Evolutionary conservation across 495 filamentous ascomycete genomes (phyloP).

Genomic region (Hypoxylon fragiforme): DNA sequence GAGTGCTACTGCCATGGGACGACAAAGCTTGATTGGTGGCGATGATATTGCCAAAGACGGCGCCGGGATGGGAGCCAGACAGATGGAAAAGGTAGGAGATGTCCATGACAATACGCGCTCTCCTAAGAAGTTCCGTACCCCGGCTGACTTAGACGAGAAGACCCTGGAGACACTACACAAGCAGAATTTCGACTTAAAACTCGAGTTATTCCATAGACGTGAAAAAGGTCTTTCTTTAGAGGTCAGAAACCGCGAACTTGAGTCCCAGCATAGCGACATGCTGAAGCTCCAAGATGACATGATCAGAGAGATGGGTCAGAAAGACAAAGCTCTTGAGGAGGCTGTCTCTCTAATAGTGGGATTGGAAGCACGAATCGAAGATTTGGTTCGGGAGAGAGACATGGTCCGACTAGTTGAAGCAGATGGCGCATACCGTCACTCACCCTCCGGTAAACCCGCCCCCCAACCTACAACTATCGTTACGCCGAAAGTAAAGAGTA

Average conservation of each 20-base stretch:
- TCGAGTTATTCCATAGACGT: slow-evolving; percentile 78
- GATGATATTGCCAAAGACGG: slow-evolving; percentile 43
- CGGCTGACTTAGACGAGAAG: slow-evolving; percentile 21
- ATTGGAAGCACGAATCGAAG: slow-evolving; percentile 68
- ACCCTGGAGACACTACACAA: slow-evolving; percentile 69
- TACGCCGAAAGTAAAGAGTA: slow-evolving; percentile 26
- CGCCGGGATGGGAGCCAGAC: slow-evolving; percentile 51
- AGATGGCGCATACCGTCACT: slow-evolving; percentile 36
- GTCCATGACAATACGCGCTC: slow-evolving; percentile 3
- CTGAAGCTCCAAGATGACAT: slow-evolving; percentile 47
- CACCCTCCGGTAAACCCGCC: slow-evolving; percentile 4
- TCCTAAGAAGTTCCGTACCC: neutral
- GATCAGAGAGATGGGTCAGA: slow-evolving; percentile 65
- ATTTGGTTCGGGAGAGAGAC: slow-evolving; percentile 50
- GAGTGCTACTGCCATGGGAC: slow-evolving; percentile 32
- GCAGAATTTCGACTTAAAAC: slow-evolving; percentile 87
- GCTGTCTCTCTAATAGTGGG: slow-evolving; percentile 79
- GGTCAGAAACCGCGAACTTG: slow-evolving; percentile 62
- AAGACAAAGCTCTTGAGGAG: slow-evolving; percentile 78
- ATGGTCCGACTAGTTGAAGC: slow-evolving; percentile 46
- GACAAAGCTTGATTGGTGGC: slow-evolving; percentile 38
- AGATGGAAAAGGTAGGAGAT: slow-evolving; percentile 47
- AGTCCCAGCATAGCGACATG: slow-evolving; percentile 53
- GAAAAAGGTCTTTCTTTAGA: slow-evolving; percentile 59
- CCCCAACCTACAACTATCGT: slow-evolving; percentile 11